Conservation (phyloP, 164 flowering plant species). For the Vitis rupestris region DNA sequence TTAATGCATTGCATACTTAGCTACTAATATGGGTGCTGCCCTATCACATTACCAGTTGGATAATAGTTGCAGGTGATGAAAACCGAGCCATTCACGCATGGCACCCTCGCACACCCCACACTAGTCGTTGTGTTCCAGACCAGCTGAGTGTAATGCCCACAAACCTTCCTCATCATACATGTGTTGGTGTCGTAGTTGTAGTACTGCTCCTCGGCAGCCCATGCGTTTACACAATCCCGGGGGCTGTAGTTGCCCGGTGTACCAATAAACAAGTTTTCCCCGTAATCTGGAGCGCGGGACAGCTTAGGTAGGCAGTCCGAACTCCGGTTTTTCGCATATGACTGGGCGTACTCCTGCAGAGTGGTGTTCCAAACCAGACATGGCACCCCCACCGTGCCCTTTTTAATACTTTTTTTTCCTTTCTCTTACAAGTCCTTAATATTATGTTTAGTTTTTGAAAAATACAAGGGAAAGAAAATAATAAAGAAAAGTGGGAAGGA, state of each 20-base stretch:
- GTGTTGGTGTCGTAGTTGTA: constrained; percentile 4
- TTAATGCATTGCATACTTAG: no score
- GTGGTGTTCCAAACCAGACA: constrained; percentile 8
- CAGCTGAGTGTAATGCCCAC: constrained; percentile 23
- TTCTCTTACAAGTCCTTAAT: no score
- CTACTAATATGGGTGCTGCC: neutral
- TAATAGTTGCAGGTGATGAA: constrained; percentile 7
- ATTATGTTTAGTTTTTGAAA: no score
- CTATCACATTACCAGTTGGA: neutral
- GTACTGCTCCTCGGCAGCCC: constrained; percentile 7
- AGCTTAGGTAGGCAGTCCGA: constrained; percentile 11
- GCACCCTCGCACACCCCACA: constrained; percentile 16
- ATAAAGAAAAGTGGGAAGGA: no score
- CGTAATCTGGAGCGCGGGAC: constrained; percentile 8
- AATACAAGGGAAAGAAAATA: no score
- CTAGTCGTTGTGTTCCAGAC: constrained; percentile 11
- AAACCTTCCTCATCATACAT: neutral
- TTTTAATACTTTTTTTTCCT: no score
- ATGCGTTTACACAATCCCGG: neutral
- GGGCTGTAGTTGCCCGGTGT: neutral
- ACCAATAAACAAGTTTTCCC: constrained; percentile 21
- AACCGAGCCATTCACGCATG: constrained; percentile 4
- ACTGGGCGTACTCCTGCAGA: constrained; percentile 8
- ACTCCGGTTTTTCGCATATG: constrained; percentile 7
- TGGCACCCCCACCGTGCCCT: neutral